These are phyloP conservation scores for Lolium perenne DNA, from an alignment of 176 grass and related monocot genomes.

Conservation along the genomic window DNA sequence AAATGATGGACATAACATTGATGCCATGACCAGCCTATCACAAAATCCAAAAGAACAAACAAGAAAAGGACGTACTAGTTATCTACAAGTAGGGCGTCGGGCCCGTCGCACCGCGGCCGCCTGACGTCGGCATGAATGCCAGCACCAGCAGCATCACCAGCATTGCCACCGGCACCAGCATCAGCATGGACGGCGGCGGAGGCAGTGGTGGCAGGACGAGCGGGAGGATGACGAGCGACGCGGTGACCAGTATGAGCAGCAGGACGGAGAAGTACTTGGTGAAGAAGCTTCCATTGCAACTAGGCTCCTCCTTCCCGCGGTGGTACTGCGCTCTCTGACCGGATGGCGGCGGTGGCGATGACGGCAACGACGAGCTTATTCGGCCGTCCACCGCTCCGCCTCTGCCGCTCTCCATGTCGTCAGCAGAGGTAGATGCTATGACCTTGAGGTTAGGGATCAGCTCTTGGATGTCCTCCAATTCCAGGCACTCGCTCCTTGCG, in stretches of 20 bases:
- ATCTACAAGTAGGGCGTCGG: conserved; percentile 39
- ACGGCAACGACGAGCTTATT: conserved; percentile 12
- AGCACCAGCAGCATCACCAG: conserved; percentile 64
- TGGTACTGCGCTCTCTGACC: conserved; percentile 4
- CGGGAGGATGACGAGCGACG: conserved; percentile 78
- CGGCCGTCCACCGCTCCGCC: background rate
- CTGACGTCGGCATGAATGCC: conserved; percentile 66
- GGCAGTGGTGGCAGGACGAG: conserved; percentile 84
- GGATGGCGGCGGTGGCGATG: background rate
- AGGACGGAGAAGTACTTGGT: conserved; percentile 59
- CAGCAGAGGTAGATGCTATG: background rate
- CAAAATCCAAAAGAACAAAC: conserved; percentile 30
- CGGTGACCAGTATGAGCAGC: conserved; percentile 65
- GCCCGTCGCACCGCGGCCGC: conserved; percentile 19
- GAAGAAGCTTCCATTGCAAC: background rate
- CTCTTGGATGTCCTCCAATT: conserved; percentile 42
- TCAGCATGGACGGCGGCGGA: conserved; percentile 78
- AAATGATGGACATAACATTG: conserved; percentile 6
- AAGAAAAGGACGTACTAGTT: background rate
- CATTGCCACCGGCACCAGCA: conserved; percentile 80
- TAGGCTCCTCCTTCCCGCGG: background rate
- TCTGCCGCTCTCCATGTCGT: conserved; percentile 43
- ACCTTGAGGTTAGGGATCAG: conserved; percentile 25
- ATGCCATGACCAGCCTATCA: conserved; percentile 20
- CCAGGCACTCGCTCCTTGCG: conserved; percentile 39